These are phyloP conservation scores for Colletotrichum echinochloae DNA, from an alignment of 2,329 filamentous ascomycete species.

Conservation along the genomic window DNA sequence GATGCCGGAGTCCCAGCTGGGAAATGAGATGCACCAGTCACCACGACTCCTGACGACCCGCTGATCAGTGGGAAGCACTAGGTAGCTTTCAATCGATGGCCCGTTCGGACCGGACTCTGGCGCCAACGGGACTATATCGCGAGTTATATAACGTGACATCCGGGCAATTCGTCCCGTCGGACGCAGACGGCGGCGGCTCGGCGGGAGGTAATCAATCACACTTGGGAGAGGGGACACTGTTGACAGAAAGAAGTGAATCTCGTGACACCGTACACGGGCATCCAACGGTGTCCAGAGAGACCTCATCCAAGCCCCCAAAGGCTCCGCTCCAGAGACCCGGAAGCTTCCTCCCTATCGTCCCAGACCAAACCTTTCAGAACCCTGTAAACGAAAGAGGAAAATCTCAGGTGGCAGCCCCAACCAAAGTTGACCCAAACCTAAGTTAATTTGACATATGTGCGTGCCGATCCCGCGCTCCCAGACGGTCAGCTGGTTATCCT, in stretches of 20 bases:
- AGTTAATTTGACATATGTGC: not conserved
- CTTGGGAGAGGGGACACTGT: not conserved
- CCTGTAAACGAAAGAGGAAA: too few relatives aligned
- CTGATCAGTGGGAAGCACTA: not conserved
- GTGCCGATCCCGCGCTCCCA: not conserved
- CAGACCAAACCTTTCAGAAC: too few relatives aligned
- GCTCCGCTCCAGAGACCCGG: not conserved
- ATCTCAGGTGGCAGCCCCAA: not conserved
- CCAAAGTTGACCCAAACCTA: not conserved
- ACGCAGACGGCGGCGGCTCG: not conserved
- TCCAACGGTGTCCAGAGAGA: not conserved
- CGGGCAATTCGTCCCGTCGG: not conserved
- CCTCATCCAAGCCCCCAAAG: not conserved
- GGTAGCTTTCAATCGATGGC: too few relatives aligned
- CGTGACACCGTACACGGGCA: not conserved
- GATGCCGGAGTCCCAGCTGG: too few relatives aligned
- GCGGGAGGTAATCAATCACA: not conserved
- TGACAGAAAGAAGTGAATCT: not conserved
- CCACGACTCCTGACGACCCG: not conserved
- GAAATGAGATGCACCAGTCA: not conserved
- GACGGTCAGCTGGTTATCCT: too few relatives aligned
- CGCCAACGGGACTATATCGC: not conserved
- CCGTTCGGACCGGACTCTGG: not conserved
- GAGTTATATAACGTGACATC: not conserved
- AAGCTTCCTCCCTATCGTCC: not conserved